Evolutionary conservation across 257 asterid genomes (phyloP), one percentile per base, ranked within the genome.

Genomic region (Dorcoceras hygrometricum): DNA sequence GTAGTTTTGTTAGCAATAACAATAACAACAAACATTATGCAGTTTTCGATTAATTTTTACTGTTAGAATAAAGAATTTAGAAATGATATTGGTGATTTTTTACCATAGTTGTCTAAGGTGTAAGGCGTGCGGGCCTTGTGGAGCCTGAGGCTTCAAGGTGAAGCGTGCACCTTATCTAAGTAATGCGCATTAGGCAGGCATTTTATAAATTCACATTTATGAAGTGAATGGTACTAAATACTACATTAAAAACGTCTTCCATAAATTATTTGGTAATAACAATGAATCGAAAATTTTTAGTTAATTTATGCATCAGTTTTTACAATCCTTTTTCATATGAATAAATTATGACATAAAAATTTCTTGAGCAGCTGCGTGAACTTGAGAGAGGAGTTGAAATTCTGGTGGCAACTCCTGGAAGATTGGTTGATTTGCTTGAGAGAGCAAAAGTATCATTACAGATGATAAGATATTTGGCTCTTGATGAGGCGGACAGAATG

Each of bases 401-500:
- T 84, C 82, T 90, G 78, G 97, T 90, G 78, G 97, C 97, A 57
- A 90, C 97, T 58, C 97, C 97, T 24, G 97, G 97, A 62, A 81
- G 96, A 81, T 80, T 90, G 78, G 95, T 90, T n/a, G 97, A 90
- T 78, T 73, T 90, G 85, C 92, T 90, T 46, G 97, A 90, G 82
- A 84, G 97, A 76, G 97, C 93, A 67, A 88, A 78, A 80, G 93
- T 88, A 62, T 84, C 96, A 58, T 76, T 90, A 70, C 82, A 86
- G 74, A 81, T 86, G 96, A 86, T 90, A 53, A 81, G 86, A 73
- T 90, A 86, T 71, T 81, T 90, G 80, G 97, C 97, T 75, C 95
- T 88, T 69, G 97, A 90, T 63, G 97, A 90, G 81, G 97, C 97
- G 20, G 97, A 90, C 75, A 79, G 97, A 70, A 90, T 90, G 97